Evolutionary conservation across 495 filamentous ascomycete species (phyloP).

Genomic region (Pseudomonodictys pantanalensis): DNA sequence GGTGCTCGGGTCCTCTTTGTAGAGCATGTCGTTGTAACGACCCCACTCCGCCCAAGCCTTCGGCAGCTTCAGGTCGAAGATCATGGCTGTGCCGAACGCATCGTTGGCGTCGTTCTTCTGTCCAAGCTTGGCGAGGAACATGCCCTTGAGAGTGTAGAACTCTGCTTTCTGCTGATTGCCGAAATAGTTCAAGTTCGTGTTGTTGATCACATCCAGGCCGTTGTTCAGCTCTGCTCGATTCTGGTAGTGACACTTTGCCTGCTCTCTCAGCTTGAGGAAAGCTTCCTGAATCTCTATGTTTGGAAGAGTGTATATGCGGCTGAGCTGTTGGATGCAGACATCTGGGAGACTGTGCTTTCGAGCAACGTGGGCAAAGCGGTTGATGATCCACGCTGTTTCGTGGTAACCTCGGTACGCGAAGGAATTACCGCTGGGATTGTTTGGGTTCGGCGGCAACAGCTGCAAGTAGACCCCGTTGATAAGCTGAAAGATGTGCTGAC

Average conservation of each 20-base stretch:
- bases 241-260: slow-evolving; percentile 98
- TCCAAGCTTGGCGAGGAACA: slow-evolving; percentile 93
- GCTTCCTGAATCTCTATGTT: slow-evolving; percentile 99
- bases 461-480: slow-evolving; percentile 93
- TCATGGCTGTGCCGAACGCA: slow-evolving; percentile 90
- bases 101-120: slow-evolving; percentile 87
- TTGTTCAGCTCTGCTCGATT: slow-evolving; percentile 85
- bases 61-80: slow-evolving; percentile 88
- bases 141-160: slow-evolving; percentile 98
- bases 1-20: slow-evolving; percentile 81
- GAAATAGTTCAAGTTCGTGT: slow-evolving; percentile 98
- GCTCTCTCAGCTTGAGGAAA: slow-evolving; percentile 93
- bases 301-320: slow-evolving; percentile 94
- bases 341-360: slow-evolving; percentile 95
- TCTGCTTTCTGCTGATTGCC: slow-evolving; percentile 94
- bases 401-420: slow-evolving; percentile 97
- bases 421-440: slow-evolving; percentile 76
- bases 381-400: slow-evolving; percentile 99
- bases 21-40: slow-evolving; percentile 91
- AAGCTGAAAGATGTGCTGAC: slow-evolving; percentile 96
- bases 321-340: slow-evolving; percentile 94
- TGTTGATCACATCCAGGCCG: slow-evolving; percentile 97
- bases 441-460: slow-evolving; percentile 74
- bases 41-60: slow-evolving; percentile 99
- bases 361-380: slow-evolving; percentile 95